phyloP scores from a whole-genome alignment of 495 filamentous ascomycete species.

The Lasiosphaeris hirsuta region DNA sequence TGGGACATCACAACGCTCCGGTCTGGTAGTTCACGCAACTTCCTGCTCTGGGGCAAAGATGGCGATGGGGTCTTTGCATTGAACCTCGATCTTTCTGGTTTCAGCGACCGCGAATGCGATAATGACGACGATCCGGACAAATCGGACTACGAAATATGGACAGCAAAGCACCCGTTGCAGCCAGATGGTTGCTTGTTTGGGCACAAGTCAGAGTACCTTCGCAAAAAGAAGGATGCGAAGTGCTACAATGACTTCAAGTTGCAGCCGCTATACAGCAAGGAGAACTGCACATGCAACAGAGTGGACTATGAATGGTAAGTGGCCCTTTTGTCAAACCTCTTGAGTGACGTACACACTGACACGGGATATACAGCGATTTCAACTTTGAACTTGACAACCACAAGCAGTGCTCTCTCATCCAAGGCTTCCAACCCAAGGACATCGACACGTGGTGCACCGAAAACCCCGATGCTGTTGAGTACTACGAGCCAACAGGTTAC shows the following conservation, averaged over 20 bases:
- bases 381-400: conserved; percentile 80
- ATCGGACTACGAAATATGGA: conserved; percentile 79
- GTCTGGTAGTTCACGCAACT: conserved; percentile 82
- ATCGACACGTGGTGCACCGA: conserved; percentile 60
- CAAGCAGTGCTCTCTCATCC: conserved; percentile 70
- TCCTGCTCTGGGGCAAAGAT: conserved; percentile 79
- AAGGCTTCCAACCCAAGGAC: conserved; percentile 64
- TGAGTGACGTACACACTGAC: conserved; percentile 1
- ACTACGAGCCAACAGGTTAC: conserved; percentile 79
- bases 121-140: conserved; percentile 56
- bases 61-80: conserved; percentile 58
- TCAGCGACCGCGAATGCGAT: conserved; percentile 66
- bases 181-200: conserved; percentile 85
- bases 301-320: conserved; percentile 92
- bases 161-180: conserved; percentile 72
- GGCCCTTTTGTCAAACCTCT: neutral
- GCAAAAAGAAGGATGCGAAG: conserved; percentile 67
- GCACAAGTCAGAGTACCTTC: conserved; percentile 82
- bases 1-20: conserved; percentile 81
- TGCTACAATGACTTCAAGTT: conserved; percentile 78
- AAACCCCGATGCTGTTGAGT: conserved; percentile 65
- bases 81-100: conserved; percentile 82
- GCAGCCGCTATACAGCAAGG: conserved; percentile 60
- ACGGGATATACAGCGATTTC: conserved; percentile 64
- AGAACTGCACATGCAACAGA: conserved; percentile 77